phyloP scores from a whole-genome alignment of 768 basidiomycete genomes.

The Tulasnella calospora region DNA sequence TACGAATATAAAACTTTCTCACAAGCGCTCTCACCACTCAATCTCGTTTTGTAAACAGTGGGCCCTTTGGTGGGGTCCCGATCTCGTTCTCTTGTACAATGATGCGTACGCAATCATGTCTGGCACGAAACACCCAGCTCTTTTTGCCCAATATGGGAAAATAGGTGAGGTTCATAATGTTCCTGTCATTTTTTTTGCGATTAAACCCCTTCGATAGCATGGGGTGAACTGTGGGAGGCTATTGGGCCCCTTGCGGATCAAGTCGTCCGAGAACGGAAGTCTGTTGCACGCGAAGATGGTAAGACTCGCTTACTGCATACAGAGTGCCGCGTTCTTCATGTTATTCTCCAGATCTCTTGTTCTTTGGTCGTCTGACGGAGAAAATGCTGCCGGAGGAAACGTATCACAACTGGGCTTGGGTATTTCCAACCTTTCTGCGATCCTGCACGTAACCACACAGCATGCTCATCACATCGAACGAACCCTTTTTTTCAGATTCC shows the following conservation, averaged over 20 bases:
- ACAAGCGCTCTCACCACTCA: too few relatives aligned
- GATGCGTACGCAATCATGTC: slow-evolving; percentile 32
- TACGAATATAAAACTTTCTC: neutral
- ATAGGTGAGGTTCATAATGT: slow-evolving; percentile 3
- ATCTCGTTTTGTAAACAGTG: slow-evolving; percentile 15
- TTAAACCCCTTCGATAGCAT: slow-evolving; percentile 25
- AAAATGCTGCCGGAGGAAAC: slow-evolving; percentile 31
- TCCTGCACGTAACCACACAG: neutral
- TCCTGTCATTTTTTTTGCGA: neutral
- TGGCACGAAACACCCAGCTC: slow-evolving; percentile 30
- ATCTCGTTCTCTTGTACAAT: slow-evolving; percentile 32
- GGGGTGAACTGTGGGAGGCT: slow-evolving; percentile 33
- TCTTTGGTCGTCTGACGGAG: slow-evolving; percentile 31
- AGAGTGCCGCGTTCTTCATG: neutral
- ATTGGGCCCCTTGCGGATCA: slow-evolving; percentile 29
- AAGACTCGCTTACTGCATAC: neutral
- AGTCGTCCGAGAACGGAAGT: slow-evolving; percentile 29
- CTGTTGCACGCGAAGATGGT: slow-evolving; percentile 31
- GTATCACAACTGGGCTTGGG: slow-evolving; percentile 28
- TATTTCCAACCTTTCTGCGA: neutral
- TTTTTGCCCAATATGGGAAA: slow-evolving; percentile 31
- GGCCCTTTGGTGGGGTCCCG: slow-evolving; percentile 32
- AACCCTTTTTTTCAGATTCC: slow-evolving; percentile 30
- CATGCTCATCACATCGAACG: neutral
- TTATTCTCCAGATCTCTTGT: slow-evolving; percentile 28